phyloP scores from a whole-genome alignment of 2,329 filamentous ascomycete genomes.

The Alternaria gaisen region DNA sequence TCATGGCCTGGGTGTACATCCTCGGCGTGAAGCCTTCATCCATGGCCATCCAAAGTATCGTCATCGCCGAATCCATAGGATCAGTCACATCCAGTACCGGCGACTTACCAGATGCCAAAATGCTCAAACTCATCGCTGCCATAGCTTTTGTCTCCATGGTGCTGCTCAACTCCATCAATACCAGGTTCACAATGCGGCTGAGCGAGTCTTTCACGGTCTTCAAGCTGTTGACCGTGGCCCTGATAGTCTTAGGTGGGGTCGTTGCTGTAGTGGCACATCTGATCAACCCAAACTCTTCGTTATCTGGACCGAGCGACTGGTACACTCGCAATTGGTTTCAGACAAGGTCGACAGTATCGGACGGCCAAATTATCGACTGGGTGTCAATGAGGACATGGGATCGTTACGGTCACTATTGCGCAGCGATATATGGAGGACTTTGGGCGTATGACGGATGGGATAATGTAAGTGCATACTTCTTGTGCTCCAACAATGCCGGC shows the following conservation, averaged over 20 bases:
- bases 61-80: slow-evolving; percentile 61
- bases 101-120: slow-evolving; percentile 23
- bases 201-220: slow-evolving; percentile 55
- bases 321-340: slow-evolving; percentile 64
- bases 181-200: slow-evolving; percentile 51
- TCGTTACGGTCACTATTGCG: slow-evolving; percentile 66
- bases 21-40: slow-evolving; percentile 71
- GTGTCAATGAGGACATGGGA: slow-evolving; percentile 63
- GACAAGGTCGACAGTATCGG: slow-evolving; percentile 60
- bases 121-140: slow-evolving; percentile 51
- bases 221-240: slow-evolving; percentile 45
- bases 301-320: slow-evolving; percentile 48
- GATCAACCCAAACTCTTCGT: slow-evolving; percentile 36
- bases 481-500: neutral
- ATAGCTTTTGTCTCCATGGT: slow-evolving; percentile 52
- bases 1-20: slow-evolving; percentile 72
- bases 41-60: slow-evolving; percentile 70
- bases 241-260: slow-evolving; percentile 45
- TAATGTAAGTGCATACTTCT: slow-evolving; percentile 57
- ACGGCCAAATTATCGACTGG: slow-evolving; percentile 50
- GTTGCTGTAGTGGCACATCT: slow-evolving; percentile 43
- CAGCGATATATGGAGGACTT: slow-evolving; percentile 68
- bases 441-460: slow-evolving; percentile 75
- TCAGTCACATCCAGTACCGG: slow-evolving; percentile 57
- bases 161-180: slow-evolving; percentile 56